phyloP scores from a whole-genome alignment of 2,329 filamentous ascomycete species.

The Zasmidium citrigriseum region DNA sequence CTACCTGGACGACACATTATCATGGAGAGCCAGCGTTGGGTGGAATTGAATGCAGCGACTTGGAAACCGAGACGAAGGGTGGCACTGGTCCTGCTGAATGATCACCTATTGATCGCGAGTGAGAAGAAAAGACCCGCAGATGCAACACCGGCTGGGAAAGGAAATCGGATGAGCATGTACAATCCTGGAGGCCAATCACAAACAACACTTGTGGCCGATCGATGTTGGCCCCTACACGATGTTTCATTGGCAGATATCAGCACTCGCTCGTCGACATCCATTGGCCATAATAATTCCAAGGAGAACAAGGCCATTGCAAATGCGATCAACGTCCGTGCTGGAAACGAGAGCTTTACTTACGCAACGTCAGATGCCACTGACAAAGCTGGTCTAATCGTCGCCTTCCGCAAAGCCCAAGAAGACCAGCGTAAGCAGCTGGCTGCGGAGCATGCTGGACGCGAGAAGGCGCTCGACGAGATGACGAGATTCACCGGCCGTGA shows the following conservation, averaged over 20 bases:
- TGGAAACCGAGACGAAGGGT: constrained; percentile 91
- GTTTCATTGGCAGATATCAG: constrained; percentile 90
- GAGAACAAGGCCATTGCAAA: constrained; percentile 64
- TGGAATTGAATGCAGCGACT: constrained; percentile 94
- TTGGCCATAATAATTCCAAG: constrained; percentile 39
- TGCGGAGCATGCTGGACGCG: constrained; percentile 83
- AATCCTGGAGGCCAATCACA: constrained; percentile 46
- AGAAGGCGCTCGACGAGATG: constrained; percentile 55
- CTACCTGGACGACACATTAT: constrained; percentile 90
- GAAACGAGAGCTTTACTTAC: constrained; percentile 91
- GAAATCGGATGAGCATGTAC: constrained; percentile 34
- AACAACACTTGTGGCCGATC: constrained; percentile 81
- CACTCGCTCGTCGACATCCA: constrained; percentile 31
- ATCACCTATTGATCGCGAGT: constrained; percentile 87
- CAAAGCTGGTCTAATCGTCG: constrained; percentile 79
- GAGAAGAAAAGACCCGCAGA: constrained; percentile 75
- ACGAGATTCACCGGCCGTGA: constrained; percentile 34
- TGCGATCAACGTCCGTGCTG: constrained; percentile 87
- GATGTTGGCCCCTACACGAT: constrained; percentile 91
- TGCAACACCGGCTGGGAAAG: constrained; percentile 21
- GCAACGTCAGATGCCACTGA: constrained; percentile 72
- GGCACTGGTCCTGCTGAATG: constrained; percentile 89
- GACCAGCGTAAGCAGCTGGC: constrained; percentile 83
- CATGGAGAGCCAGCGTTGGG: constrained; percentile 89
- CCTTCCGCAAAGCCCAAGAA: constrained; percentile 89